These are phyloP conservation scores for Pseudonitzschia multiseries DNA, from an alignment of 108 stramenopile genomes.

Conservation along the genomic window DNA sequence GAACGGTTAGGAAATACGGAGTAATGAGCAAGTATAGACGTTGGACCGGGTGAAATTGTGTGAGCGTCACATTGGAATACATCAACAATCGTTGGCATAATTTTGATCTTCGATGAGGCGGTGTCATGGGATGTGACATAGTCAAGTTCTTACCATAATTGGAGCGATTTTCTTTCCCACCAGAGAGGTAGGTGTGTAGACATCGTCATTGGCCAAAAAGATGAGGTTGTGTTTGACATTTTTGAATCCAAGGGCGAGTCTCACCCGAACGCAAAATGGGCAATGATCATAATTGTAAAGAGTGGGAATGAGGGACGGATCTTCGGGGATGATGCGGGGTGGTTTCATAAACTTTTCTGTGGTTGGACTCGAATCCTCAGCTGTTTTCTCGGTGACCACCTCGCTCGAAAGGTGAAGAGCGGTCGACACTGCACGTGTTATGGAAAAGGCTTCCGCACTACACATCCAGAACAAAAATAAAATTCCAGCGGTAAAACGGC, in stretches of 20 bases:
- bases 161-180: constrained; percentile 98
- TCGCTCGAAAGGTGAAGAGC: constrained; percentile 4
- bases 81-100: neutral
- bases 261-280: constrained; percentile 95
- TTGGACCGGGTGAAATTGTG: neutral
- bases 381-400: neutral
- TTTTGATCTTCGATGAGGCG: neutral
- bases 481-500: neutral
- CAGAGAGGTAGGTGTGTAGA: constrained; percentile 83
- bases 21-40: neutral
- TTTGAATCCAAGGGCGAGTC: constrained; percentile 92
- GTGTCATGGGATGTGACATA: neutral
- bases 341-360: constrained; percentile 4
- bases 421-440: neutral
- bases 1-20: neutral
- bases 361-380: neutral
- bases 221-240: constrained; percentile 85
- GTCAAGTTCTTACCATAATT: constrained; percentile 75
- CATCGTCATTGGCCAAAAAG: constrained; percentile 94
- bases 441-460: neutral
- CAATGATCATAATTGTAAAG: constrained; percentile 97
- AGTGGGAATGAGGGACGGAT: constrained; percentile 22
- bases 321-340: constrained; percentile 1
- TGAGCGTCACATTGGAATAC: neutral
- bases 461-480: neutral